Conservation (phyloP, 2,329 filamentous ascomycete species). For the Tolypocladium guangdongense region DNA sequence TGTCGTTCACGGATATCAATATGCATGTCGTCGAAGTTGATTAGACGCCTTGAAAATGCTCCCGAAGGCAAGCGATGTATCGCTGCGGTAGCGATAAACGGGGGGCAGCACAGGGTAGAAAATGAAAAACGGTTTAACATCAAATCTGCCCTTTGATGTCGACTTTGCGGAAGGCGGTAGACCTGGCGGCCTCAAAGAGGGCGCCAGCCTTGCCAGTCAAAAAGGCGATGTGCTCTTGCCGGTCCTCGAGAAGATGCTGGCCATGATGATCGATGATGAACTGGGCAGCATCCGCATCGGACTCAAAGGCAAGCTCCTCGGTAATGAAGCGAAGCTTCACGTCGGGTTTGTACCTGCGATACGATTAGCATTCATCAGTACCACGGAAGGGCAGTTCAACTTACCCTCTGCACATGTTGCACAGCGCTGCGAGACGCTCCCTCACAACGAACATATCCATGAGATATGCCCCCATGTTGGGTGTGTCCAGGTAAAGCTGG, state of each 20-base stretch:
- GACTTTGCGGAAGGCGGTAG: slow-evolving; percentile 70
- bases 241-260: slow-evolving; percentile 66
- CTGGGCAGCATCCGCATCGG: slow-evolving; percentile 78
- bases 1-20: slow-evolving; percentile 1
- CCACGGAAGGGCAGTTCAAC: slow-evolving; percentile 24
- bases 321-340: slow-evolving; percentile 85
- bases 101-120: background rate
- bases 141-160: slow-evolving; percentile 97
- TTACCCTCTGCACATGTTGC: slow-evolving; percentile 91
- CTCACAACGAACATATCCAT: slow-evolving; percentile 99
- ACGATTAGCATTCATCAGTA: slow-evolving; percentile 31
- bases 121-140: slow-evolving; percentile 15
- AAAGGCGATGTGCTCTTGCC: slow-evolving; percentile 61
- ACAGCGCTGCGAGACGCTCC: slow-evolving; percentile 81
- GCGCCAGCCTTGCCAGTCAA: slow-evolving; percentile 60
- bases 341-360: slow-evolving; percentile 75
- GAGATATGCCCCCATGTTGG: slow-evolving; percentile 94
- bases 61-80: background rate
- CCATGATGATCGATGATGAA: slow-evolving; percentile 79
- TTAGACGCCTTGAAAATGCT: background rate
- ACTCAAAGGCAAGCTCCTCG: slow-evolving; percentile 92
- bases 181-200: slow-evolving; percentile 64
- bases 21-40: background rate
- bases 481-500: slow-evolving; percentile 85
- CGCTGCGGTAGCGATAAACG: background rate